Evolutionary conservation across 352 stramenopile genomes (phyloP).

Genomic region (Phytophthora macrochlamydospora): DNA sequence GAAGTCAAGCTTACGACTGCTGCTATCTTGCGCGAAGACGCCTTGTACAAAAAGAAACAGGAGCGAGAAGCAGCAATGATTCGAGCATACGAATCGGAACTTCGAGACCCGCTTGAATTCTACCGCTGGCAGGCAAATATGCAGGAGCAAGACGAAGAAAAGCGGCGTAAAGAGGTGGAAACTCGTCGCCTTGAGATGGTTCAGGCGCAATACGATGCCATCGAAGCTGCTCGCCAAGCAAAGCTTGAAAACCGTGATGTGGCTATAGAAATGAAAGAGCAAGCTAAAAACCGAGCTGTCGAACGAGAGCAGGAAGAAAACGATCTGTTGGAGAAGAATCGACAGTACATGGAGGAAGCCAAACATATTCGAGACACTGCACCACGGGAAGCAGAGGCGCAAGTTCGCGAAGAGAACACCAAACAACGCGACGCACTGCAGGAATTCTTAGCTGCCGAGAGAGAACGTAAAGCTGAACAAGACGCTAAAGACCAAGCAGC

Average conservation of each 20-base stretch:
- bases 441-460: slow-evolving; percentile 61
- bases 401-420: slow-evolving; percentile 63
- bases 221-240: slow-evolving; percentile 67
- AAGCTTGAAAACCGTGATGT: slow-evolving; percentile 85
- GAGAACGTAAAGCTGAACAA: slow-evolving; percentile 60
- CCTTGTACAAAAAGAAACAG: slow-evolving; percentile 92
- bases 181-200: slow-evolving; percentile 82
- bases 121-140: slow-evolving; percentile 91
- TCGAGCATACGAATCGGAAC: slow-evolving; percentile 88
- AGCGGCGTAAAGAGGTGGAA: slow-evolving; percentile 73
- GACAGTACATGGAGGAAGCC: slow-evolving; percentile 59
- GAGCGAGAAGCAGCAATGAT: slow-evolving; percentile 88
- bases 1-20: slow-evolving; percentile 89
- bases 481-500: slow-evolving; percentile 73
- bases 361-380: slow-evolving; percentile 82
- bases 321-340: slow-evolving; percentile 59
- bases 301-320: slow-evolving; percentile 68
- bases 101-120: slow-evolving; percentile 91
- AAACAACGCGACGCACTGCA: slow-evolving; percentile 69
- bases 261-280: slow-evolving; percentile 77
- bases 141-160: slow-evolving; percentile 78
- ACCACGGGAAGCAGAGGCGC: slow-evolving; percentile 76
- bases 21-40: slow-evolving; percentile 92
- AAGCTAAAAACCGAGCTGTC: slow-evolving; percentile 65
- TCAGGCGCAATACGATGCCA: slow-evolving; percentile 80